Base-by-base conservation (phyloP, 2,329 filamentous ascomycete species). In the Talaromyces sp. region DNA sequence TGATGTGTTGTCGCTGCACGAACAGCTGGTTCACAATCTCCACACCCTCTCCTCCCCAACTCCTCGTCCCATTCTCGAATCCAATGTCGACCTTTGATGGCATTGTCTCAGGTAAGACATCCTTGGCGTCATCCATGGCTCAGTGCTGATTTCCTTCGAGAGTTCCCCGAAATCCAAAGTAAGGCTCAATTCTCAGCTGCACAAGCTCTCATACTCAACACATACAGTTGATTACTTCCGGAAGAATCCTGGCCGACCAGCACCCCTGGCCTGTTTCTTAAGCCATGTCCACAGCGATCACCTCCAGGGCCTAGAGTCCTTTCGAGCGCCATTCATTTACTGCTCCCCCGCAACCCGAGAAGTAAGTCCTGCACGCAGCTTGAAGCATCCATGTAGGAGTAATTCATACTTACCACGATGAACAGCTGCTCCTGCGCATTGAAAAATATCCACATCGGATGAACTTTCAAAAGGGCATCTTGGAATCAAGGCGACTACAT, bases 261-360 rank as follows among this genome's bases (percentile, higher is more conserved):
- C 88, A 3, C 89, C 91, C 0, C 73, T 94, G 50, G 91, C 89
- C 14, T 94, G 88, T 70, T 96, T 97, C 67, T 79, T 97, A 22
- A 95, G 89, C 71, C 93, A 97, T 81, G 86, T 95, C 2, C 93
- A 97, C 68, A 95, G 88, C 58, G 92, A 97, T 64, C 93, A 97
- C 72, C 81, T 97, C 1, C 81, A 82, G 32, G 92, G 93, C 0
- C 80, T 97, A 1, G 91, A 96, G 62, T 83, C 80, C 11, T 80
- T 92, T 49, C 83, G 85, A 41, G 85, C 89, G 24, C 89, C 90
- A 0, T 96, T 96, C 65, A 84, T 97, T 17, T 97, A 96, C 72
- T 97, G 91, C 74, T 96, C 92, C 1, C 81, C 88, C 0, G 89
- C 90, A 0, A 97, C 92, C 0, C 83, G 84, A 58, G 87, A 91